Evolutionary conservation across 1,284 basidiomycete genomes (phyloP).

Genomic region (Trametes pubescens): DNA sequence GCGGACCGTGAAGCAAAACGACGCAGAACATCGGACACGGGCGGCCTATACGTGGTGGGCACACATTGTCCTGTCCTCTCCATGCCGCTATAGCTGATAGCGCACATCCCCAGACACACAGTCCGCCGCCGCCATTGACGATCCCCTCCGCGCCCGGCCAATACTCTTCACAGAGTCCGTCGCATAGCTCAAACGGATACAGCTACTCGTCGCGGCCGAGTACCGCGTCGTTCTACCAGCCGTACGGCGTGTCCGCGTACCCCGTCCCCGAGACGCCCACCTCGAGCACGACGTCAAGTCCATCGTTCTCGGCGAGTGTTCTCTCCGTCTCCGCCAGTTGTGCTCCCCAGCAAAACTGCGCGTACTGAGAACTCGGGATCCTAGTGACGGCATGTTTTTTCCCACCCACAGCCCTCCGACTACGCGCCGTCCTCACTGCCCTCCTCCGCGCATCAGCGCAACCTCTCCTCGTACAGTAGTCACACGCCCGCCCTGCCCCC

Average conservation of each 20-base stretch:
- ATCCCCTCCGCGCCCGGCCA: conserved; percentile 53
- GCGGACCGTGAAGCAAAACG: conserved; percentile 72
- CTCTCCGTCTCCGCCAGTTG: conserved; percentile 47
- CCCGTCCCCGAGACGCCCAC: conserved; percentile 73
- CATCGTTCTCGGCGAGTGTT: conserved; percentile 82
- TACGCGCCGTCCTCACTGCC: conserved; percentile 43
- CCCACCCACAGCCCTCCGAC: conserved; percentile 64
- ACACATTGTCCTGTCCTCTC: too few relatives aligned
- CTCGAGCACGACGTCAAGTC: conserved; percentile 77
- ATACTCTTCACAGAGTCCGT: conserved; percentile 36
- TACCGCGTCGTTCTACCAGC: conserved; percentile 54
- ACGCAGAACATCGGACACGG: conserved; percentile 56
- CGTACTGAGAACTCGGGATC: conserved; percentile 49
- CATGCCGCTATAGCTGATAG: conserved; percentile 3
- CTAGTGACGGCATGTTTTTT: conserved; percentile 55
- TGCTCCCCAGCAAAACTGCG: conserved; percentile 41
- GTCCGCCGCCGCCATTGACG: conserved; percentile 67
- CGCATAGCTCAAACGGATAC: conserved; percentile 20
- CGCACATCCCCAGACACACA: conserved; percentile 32
- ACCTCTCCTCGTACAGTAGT: conserved; percentile 33
- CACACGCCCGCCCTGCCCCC: conserved; percentile 27
- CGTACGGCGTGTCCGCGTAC: conserved; percentile 58
- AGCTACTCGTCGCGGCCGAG: conserved; percentile 23
- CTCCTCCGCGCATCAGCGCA: conserved; percentile 30
- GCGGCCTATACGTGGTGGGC: conserved; percentile 66